Base-by-base conservation (phyloP, 768 basidiomycete species). In the Tylopilus sp. region DNA sequence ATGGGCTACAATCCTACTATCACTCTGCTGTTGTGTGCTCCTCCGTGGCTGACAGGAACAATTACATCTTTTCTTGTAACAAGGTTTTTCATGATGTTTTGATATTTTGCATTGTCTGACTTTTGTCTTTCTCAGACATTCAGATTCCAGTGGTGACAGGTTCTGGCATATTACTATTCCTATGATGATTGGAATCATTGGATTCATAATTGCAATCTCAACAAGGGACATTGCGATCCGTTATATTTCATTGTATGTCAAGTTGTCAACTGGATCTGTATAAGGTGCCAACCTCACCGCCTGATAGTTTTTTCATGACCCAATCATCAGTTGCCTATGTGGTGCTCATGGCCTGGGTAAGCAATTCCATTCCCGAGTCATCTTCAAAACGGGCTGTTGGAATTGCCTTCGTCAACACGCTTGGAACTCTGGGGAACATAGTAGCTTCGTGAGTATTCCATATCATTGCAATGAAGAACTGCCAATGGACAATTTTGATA, bases 361-460 rank as follows among this genome's bases (percentile, higher is more conserved):
- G 74, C 48, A 79, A 76, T 57, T 75, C 77, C 12, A 75, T 95
- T 69, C 84, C 89, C 19, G 81, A 85, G n/a, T 83, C 92, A 24
- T 82, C 85, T 19, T 40, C 38, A 16, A 93, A 93, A 69, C 84
- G 92, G 8, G 88, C 91, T 10, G 85, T 92, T n/a, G 86, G 85
- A 17, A 74, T 95, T 36, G 92, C 90, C 2, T 69, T 88, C 50
- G 81, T 92, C 63, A 92, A 91, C 67, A 82, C 86, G 29, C 81
- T 89, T 62, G 85, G 85, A 13, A 84, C 89, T 61, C 76, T 89
- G 8, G 92, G 92, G 0, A 94, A 93, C 71, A 76, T 95, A 30
- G 73, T 83, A 38, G 89, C 91, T 56, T 84, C 89, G 75, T 92
- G 73, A 72, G 82, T 81, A 24, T 59, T 54, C 13, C 17, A 38